Conservation (phyloP, 805 yeast genomes). For the Yarrowia deformans region DNA sequence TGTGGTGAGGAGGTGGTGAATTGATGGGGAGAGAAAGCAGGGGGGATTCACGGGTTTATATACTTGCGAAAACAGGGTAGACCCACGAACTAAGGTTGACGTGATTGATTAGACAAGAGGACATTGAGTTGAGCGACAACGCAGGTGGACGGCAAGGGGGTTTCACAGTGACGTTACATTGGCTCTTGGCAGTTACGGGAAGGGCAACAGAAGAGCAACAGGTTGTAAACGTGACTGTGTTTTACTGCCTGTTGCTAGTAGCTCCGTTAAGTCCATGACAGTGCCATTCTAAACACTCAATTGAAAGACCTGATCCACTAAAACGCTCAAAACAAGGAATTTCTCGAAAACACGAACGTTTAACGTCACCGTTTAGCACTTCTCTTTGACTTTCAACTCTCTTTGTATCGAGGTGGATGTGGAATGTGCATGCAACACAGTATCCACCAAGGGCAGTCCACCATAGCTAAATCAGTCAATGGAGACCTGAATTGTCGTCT, state of each 20-base stretch:
- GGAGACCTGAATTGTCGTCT: no score
- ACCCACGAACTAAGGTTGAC: neutral
- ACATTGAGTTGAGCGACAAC: neutral
- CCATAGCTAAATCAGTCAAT: no score
- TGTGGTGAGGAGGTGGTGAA: neutral
- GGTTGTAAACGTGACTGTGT: no score
- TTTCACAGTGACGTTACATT: neutral
- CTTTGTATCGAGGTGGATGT: neutral
- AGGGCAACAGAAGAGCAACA: no score
- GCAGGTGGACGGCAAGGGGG: neutral
- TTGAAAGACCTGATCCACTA: no score
- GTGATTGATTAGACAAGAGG: slow-evolving; percentile 20
- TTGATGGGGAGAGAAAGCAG: neutral
- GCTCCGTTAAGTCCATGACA: no score
- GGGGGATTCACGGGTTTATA: neutral
- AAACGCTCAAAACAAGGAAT: no score
- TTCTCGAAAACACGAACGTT: neutral
- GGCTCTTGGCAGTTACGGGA: neutral
- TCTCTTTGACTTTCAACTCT: neutral
- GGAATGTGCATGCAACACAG: no score
- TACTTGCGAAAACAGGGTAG: no score
- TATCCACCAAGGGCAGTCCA: no score
- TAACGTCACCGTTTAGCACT: neutral
- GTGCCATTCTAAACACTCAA: no score
- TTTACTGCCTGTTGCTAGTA: no score